Conservation (phyloP, 495 filamentous ascomycete species). For the Apiosordaria backusii region DNA sequence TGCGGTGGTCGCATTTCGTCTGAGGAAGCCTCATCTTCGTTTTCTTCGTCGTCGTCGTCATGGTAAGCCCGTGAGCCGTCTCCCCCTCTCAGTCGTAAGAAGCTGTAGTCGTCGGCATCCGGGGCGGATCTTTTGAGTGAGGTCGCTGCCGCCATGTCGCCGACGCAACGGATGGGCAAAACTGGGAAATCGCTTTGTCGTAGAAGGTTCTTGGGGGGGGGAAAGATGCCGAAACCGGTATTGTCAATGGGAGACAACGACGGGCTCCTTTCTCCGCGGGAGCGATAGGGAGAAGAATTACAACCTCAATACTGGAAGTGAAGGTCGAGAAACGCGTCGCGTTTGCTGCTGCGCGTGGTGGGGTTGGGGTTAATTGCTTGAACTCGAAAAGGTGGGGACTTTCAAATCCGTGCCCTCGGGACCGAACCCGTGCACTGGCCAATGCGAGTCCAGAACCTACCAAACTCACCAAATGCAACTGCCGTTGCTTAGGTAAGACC, state of each 20-base stretch:
- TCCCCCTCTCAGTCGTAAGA: not conserved
- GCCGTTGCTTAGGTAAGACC: not conserved
- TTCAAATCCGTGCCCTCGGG: not conserved
- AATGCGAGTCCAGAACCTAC: too few species aligned
- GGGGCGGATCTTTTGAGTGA: not conserved
- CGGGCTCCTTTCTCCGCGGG: too few species aligned
- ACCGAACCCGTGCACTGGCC: not conserved
- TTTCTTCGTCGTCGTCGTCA: not conserved
- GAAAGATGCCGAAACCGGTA: not conserved
- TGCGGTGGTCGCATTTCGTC: not conserved
- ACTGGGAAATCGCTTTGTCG: not conserved
- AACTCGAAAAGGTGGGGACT: not conserved
- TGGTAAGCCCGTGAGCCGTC: not conserved
- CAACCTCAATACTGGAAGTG: not conserved
- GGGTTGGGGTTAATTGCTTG: not conserved
- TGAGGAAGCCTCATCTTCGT: not conserved
- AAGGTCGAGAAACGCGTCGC: not conserved
- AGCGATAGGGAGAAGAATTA: not conserved
- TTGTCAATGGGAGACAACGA: not conserved
- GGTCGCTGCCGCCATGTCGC: not conserved
- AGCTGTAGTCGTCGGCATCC: not conserved
- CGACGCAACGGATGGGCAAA: not conserved
- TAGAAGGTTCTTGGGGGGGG: not conserved
- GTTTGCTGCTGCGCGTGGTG: not conserved
- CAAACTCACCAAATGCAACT: not conserved